Evolutionary conservation across 768 basidiomycete species (phyloP), one percentile per base, ranked within the genome.

Genomic region (Trametes cinnabarina): DNA sequence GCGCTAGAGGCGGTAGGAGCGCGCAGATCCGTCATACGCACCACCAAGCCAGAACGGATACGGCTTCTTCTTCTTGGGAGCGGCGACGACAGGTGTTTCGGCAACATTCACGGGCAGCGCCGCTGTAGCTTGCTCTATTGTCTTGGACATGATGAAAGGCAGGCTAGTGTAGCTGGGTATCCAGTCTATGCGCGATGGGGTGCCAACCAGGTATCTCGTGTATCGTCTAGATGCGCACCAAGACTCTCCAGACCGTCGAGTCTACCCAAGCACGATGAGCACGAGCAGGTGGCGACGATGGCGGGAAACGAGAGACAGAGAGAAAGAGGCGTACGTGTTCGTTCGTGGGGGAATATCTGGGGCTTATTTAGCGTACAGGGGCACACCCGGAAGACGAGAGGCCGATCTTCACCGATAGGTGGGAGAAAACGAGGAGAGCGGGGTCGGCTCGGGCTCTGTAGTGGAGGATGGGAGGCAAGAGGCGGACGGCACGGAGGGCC

Each of bases 21-120:
- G 28, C 41, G 23, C 43, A 2, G 17, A 57, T 47, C 32, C 37
- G 26, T 39, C 43, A 40, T 8, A 72, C 76, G 52, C 51, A 82
- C 90, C 91, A 69, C 91, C 91, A 8, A 93, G 79, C 82, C 88
- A 93, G 76, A 92, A 91, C 11, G 91, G 91, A 72, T 93, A 89
- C 15, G 89, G 89, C 71, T 84, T 72, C 76, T 90, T 90, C 60
- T 62, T 65, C 39, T 40, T 34, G 12, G 60, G 39, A 19, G 53
- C 42, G 8, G 52, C 46, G 3, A 43, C 58, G n/a, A 40, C 28
- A 2, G 46, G 39, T 7, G 43, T 52, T 22, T 51, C 43, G 11
- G 26, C 54, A 23, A 50, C 59, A 47, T 46, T 60, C 23, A 41
- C 53, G 53, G 59, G 54, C 22, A 55, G 26, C 23, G 51, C 50